phyloP scores from a whole-genome alignment of 306 rosid genomes.

The Cicer judaicum region DNA sequence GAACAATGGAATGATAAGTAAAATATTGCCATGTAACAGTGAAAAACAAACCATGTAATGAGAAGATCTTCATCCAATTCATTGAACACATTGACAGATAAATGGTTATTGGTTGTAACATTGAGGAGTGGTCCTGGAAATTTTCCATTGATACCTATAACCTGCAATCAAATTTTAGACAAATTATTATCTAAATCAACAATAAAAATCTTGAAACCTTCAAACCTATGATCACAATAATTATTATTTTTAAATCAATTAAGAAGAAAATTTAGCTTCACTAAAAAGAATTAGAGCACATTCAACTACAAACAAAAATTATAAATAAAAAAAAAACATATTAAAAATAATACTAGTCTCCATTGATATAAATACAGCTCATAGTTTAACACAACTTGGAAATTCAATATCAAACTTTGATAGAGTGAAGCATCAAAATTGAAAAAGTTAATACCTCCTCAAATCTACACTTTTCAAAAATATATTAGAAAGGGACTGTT shows the following conservation, averaged over 20 bases:
- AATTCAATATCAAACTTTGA: slow-evolving; percentile 19
- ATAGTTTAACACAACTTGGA: background rate
- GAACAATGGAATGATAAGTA: background rate
- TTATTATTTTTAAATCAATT: background rate
- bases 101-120: slow-evolving; percentile 78
- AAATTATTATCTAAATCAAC: slow-evolving; percentile 33
- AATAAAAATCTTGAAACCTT: background rate
- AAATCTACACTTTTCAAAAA: slow-evolving; percentile 5
- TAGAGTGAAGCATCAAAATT: background rate
- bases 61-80: slow-evolving; percentile 77
- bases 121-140: slow-evolving; percentile 84
- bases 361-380: slow-evolving; percentile 23
- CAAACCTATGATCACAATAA: background rate
- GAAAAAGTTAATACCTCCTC: slow-evolving; percentile 4
- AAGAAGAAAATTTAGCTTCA: background rate
- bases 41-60: slow-evolving; percentile 70
- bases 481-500: slow-evolving; percentile 25
- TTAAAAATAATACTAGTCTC: background rate
- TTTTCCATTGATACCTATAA: slow-evolving; percentile 67
- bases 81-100: slow-evolving; percentile 66
- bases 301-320: background rate
- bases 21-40: slow-evolving; percentile 16
- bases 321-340: background rate
- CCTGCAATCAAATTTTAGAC: slow-evolving; percentile 57
- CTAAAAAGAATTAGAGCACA: background rate